Percentiles rank a stretch among this genome's conserved stretches.
These are phyloP conservation scores for Naganishia randhawae DNA, from an alignment of 768 basidiomycete species.

Conservation along the genomic window DNA sequence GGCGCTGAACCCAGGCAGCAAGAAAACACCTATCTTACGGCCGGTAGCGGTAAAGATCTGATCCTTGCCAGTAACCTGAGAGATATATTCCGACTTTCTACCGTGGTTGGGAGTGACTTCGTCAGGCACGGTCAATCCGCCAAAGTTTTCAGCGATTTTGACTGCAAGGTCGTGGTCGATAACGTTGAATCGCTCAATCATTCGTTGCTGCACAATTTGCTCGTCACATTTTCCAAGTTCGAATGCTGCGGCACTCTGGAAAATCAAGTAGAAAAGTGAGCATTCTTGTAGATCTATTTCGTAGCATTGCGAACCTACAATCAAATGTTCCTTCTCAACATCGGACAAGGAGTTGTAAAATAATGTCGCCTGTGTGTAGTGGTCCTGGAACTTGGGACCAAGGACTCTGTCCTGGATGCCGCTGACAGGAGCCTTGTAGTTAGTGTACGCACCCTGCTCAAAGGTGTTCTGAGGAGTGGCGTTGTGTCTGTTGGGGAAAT, in stretches of 20 bases:
- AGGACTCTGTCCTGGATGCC: conserved; percentile 58
- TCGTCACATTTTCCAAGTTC: conserved; percentile 83
- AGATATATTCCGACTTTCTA: conserved; percentile 58
- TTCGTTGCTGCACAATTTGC: conserved; percentile 63
- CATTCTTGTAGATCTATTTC: too few relatives aligned
- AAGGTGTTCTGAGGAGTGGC: conserved; percentile 45
- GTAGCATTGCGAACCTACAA: conserved; percentile 37
- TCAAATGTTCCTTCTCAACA: conserved; percentile 69
- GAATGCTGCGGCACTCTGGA: conserved; percentile 62
- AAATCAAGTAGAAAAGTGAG: background rate
- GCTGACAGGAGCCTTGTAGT: conserved; percentile 47
- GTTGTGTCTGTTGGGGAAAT: conserved; percentile 73
- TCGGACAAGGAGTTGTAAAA: conserved; percentile 76
- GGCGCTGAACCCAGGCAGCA: conserved; percentile 70
- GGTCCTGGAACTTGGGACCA: conserved; percentile 64
- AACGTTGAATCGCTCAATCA: conserved; percentile 65
- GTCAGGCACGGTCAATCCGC: conserved; percentile 59
- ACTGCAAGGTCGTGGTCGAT: conserved; percentile 72
- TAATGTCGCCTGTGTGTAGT: conserved; percentile 69
- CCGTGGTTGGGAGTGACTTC: conserved; percentile 61
- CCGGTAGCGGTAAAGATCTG: conserved; percentile 52
- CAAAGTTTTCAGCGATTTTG: conserved; percentile 64
- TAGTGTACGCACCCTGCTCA: conserved; percentile 55
- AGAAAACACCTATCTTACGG: conserved; percentile 67
- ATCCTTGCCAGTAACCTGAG: conserved; percentile 55